phyloP scores from a whole-genome alignment of 495 filamentous ascomycete genomes.

The Rostrohypoxylon terebratum region DNA sequence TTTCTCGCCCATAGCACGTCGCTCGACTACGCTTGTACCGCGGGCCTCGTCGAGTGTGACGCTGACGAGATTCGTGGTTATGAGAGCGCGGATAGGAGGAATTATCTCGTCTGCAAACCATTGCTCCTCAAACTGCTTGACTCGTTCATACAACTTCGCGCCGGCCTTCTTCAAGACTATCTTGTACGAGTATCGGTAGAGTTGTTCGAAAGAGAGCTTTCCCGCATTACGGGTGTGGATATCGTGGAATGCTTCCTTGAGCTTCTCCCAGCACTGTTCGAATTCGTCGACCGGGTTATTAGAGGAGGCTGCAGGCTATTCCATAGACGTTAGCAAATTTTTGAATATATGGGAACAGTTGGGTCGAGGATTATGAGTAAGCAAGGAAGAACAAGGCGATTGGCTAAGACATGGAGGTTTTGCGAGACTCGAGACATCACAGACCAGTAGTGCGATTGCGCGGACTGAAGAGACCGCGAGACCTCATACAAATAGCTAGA shows the following conservation, averaged over 20 bases:
- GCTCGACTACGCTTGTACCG: slow-evolving; percentile 75
- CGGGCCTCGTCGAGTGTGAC: slow-evolving; percentile 58
- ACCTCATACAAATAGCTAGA: slow-evolving; percentile 16
- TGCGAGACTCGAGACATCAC: slow-evolving; percentile 24
- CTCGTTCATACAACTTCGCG: slow-evolving; percentile 81
- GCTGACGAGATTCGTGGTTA: slow-evolving; percentile 69
- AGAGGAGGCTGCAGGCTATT: slow-evolving; percentile 26
- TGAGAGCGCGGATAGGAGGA: slow-evolving; percentile 68
- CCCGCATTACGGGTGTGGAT: slow-evolving; percentile 96
- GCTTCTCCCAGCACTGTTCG: slow-evolving; percentile 80
- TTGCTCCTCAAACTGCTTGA: slow-evolving; percentile 80
- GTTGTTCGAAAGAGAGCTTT: slow-evolving; percentile 89
- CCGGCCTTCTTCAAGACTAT: slow-evolving; percentile 91
- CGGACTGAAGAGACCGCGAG: slow-evolving; percentile 4
- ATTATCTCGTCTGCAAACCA: slow-evolving; percentile 81
- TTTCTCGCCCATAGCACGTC: slow-evolving; percentile 81
- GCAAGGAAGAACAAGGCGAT: background rate
- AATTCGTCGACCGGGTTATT: slow-evolving; percentile 67
- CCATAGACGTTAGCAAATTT: slow-evolving; percentile 5
- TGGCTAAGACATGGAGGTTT: background rate
- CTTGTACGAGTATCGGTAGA: slow-evolving; percentile 96
- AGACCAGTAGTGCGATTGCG: slow-evolving; percentile 16
- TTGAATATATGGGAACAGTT: background rate
- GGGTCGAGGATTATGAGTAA: background rate
- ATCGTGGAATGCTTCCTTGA: slow-evolving; percentile 78